Evolutionary conservation across 2,329 filamentous ascomycete species (phyloP).

Genomic region (Aspergillus sojae): DNA sequence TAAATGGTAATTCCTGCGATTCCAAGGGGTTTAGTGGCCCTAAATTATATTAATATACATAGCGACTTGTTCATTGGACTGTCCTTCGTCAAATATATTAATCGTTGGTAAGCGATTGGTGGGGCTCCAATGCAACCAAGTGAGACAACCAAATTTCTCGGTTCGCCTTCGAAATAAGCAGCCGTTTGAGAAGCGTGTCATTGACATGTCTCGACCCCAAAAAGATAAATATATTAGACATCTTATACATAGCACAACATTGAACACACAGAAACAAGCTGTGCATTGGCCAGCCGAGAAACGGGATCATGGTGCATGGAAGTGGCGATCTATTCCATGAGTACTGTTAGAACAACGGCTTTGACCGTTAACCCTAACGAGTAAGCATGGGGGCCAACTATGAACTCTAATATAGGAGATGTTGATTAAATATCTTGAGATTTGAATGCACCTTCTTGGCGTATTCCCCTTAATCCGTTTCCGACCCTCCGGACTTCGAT

Average conservation of each 20-base stretch:
- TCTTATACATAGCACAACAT: background rate
- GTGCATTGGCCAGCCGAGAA: background rate
- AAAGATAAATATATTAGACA: background rate
- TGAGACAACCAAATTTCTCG: background rate
- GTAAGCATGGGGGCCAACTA: background rate
- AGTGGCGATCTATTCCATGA: background rate
- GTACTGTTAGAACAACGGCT: background rate
- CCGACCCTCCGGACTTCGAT: background rate
- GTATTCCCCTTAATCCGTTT: background rate
- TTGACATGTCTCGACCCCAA: background rate
- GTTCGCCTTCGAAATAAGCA: background rate
- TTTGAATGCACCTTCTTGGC: background rate
- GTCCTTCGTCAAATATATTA: background rate
- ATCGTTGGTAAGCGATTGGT: background rate
- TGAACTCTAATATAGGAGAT: background rate
- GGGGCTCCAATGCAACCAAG: background rate
- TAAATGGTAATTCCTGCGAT: background rate
- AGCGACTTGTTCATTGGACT: background rate
- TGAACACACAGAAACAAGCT: background rate
- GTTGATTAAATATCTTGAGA: background rate
- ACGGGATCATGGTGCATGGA: background rate
- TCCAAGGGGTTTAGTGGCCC: background rate
- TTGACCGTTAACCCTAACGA: background rate
- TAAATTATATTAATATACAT: background rate
- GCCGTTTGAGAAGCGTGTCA: background rate